phyloP scores from a whole-genome alignment of 1,139 yeast species.

The Suhomyces kunorum region DNA sequence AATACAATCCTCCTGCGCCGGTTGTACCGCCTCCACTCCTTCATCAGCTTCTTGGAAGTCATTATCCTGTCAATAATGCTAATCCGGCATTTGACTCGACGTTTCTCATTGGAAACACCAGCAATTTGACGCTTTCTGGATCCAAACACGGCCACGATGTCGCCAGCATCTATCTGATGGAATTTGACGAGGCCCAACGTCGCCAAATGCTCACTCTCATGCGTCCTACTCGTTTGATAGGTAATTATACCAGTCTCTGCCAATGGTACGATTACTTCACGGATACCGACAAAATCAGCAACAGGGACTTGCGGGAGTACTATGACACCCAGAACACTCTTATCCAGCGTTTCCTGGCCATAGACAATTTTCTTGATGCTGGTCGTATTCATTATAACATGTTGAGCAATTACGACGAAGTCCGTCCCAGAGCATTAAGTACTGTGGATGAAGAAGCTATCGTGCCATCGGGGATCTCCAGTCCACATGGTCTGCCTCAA shows the following conservation, averaged over 20 bases:
- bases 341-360: conserved; percentile 57
- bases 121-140: conserved; percentile 7
- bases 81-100: conserved; percentile 12
- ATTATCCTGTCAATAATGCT: conserved; percentile 37
- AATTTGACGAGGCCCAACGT: conserved; percentile 29
- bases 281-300: conserved; percentile 26
- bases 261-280: conserved; percentile 47
- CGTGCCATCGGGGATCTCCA: no score
- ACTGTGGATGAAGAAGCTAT: conserved; percentile 21
- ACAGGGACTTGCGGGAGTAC: conserved; percentile 30
- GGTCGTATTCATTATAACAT: conserved; percentile 65
- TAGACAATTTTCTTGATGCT: conserved; percentile 69
- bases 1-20: conserved; percentile 5
- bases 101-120: conserved; percentile 6
- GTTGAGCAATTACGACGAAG: conserved; percentile 58
- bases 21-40: conserved; percentile 24
- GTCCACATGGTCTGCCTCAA: conserved; percentile 7
- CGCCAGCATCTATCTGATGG: conserved; percentile 22
- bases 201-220: conserved; percentile 38
- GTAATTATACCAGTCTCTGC: conserved; percentile 46
- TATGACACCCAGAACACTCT: conserved; percentile 59
- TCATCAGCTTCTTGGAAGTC: conserved; percentile 32
- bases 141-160: conserved; percentile 14
- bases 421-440: conserved; percentile 28
- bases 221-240: conserved; percentile 61